Evolutionary conservation across 2,329 filamentous ascomycete species (phyloP).

Genomic region (Epichloe uncinata): DNA sequence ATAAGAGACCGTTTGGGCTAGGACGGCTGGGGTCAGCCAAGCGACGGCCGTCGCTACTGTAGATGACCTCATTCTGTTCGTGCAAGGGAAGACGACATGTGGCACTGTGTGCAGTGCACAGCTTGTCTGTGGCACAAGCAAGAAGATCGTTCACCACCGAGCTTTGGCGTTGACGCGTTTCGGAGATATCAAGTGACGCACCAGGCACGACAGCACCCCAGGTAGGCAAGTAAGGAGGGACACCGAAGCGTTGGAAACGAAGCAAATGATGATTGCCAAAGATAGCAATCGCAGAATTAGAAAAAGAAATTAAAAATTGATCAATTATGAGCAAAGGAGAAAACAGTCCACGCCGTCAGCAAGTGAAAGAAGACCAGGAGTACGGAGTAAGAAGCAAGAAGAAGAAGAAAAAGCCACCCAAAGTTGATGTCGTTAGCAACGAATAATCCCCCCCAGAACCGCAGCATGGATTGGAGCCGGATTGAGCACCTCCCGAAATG

Average conservation of each 20-base stretch:
- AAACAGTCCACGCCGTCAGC: not conserved
- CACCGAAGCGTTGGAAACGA: not conserved
- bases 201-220: not conserved
- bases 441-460: not conserved
- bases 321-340: not conserved
- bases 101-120: not conserved
- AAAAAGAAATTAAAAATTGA: too few species aligned
- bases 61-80: constrained; percentile 13
- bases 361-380: not conserved
- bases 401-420: not conserved
- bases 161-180: not conserved
- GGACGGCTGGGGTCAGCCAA: constrained; percentile 12
- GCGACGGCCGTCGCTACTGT: constrained; percentile 3
- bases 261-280: too few species aligned
- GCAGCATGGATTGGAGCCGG: not conserved
- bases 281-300: too few species aligned
- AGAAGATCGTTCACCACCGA: not conserved
- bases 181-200: not conserved
- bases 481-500: too few species aligned
- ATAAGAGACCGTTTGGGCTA: constrained; percentile 16
- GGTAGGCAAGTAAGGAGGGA: not conserved
- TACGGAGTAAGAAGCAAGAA: not conserved
- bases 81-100: not conserved
- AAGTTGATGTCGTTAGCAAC: not conserved
- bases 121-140: not conserved